Percentiles rank a stretch among this genome's conserved stretches.
These are phyloP conservation scores for Avena insularis DNA, from an alignment of 176 grass and related monocot species.

Conservation along the genomic window DNA sequence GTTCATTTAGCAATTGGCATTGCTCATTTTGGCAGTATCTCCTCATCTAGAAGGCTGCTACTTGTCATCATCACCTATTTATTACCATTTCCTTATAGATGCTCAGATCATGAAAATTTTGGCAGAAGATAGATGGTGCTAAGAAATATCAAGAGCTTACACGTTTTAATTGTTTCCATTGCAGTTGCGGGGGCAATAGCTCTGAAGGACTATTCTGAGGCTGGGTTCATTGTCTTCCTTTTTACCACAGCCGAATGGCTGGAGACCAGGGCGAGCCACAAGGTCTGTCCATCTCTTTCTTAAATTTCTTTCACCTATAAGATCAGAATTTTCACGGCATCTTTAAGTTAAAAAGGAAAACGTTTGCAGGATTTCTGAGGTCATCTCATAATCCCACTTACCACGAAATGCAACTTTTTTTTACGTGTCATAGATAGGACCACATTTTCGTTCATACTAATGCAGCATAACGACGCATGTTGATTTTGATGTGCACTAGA, in stretches of 20 bases:
- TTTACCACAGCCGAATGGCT: slow-evolving; percentile 96
- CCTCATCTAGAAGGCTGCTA: slow-evolving; percentile 7
- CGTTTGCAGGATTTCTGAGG: background rate
- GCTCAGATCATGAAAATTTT: slow-evolving; percentile 10
- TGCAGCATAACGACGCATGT: background rate
- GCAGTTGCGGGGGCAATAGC: slow-evolving; percentile 93
- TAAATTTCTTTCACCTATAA: slow-evolving; percentile 26
- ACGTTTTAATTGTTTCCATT: slow-evolving; percentile 34
- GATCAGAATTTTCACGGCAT: background rate
- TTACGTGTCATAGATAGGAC: background rate
- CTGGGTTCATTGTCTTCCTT: slow-evolving; percentile 89
- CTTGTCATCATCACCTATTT: slow-evolving; percentile 19
- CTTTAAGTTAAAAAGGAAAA: background rate
- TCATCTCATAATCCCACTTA: slow-evolving; percentile 33
- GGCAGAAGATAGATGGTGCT: slow-evolving; percentile 25
- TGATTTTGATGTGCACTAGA: slow-evolving; percentile 38
- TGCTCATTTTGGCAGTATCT: background rate
- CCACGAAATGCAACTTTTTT: slow-evolving; percentile 23
- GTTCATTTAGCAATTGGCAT: slow-evolving; percentile 8
- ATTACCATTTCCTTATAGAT: background rate
- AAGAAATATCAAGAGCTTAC: slow-evolving; percentile 25
- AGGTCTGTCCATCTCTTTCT: slow-evolving; percentile 58
- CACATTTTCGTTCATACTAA: slow-evolving; percentile 12
- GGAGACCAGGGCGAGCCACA: slow-evolving; percentile 78
- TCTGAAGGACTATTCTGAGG: slow-evolving; percentile 83